Evolutionary conservation across 257 asterid species (phyloP).

Genomic region (Solanum rostratum): DNA sequence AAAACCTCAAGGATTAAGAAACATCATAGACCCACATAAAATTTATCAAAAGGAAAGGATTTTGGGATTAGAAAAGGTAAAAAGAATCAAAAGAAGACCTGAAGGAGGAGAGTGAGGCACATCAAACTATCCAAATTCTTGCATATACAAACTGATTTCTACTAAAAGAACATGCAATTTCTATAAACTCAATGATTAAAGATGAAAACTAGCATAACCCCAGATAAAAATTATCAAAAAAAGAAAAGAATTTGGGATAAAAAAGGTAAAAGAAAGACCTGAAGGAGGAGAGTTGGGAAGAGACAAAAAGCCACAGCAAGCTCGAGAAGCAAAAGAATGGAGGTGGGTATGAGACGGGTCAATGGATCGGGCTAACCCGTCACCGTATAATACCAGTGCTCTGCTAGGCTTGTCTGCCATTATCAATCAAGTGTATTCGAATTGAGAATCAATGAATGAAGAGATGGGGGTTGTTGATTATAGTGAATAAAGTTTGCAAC

Average conservation of each 20-base stretch:
- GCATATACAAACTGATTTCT: not conserved
- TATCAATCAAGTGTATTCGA: not conserved
- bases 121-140: conserved; percentile 17
- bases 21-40: not conserved
- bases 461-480: not conserved
- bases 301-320: conserved; percentile 63
- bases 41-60: not conserved
- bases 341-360: conserved; percentile 51
- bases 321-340: conserved; percentile 63
- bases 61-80: not conserved
- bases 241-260: not conserved
- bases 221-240: not conserved
- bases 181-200: not conserved
- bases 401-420: conserved; percentile 88
- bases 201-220: not conserved
- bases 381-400: conserved; percentile 67
- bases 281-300: conserved; percentile 59
- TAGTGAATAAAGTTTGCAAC: not conserved
- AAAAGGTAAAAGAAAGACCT: conserved; percentile 16
- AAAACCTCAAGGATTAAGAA: no score
- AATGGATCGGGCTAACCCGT: conserved; percentile 58
- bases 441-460: not conserved
- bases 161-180: not conserved
- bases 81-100: conserved; percentile 14
- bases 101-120: conserved; percentile 46